Evolutionary conservation across 495 filamentous ascomycete species (phyloP).

Genomic region (Aspergillus cavernicola): DNA sequence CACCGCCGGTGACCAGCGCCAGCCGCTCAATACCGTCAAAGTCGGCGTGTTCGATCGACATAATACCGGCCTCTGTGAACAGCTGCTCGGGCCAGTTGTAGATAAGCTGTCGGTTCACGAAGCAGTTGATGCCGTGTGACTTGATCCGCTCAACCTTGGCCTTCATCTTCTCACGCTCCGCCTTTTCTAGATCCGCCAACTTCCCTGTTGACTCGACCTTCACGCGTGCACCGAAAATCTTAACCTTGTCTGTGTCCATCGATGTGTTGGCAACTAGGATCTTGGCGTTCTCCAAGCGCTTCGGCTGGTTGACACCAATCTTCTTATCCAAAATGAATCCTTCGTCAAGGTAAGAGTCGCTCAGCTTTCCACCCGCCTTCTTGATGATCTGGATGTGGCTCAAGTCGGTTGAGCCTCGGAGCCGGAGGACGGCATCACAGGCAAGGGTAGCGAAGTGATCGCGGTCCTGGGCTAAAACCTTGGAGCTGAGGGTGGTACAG

Average conservation of each 20-base stretch:
- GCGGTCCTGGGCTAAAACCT: slow-evolving; percentile 90
- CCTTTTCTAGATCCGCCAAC: slow-evolving; percentile 94
- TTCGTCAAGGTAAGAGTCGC: slow-evolving; percentile 94
- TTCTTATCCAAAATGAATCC: slow-evolving; percentile 99
- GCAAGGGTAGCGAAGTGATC: slow-evolving; percentile 89
- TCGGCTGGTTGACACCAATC: slow-evolving; percentile 98
- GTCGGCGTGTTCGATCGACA: slow-evolving; percentile 98
- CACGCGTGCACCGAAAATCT: slow-evolving; percentile 95
- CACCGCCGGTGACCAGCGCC: slow-evolving; percentile 91
- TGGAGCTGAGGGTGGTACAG: slow-evolving; percentile 95
- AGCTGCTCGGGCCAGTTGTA: slow-evolving; percentile 99
- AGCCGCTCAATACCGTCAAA: slow-evolving; percentile 97
- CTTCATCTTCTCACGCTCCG: slow-evolving; percentile 98
- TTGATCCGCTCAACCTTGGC: slow-evolving; percentile 98
- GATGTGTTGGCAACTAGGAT: slow-evolving; percentile 96
- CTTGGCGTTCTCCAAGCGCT: slow-evolving; percentile 95
- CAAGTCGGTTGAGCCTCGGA: slow-evolving; percentile 89
- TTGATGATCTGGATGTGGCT: slow-evolving; percentile 99
- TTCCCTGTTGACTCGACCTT: slow-evolving; percentile 93
- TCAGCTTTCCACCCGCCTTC: slow-evolving; percentile 96
- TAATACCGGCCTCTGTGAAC: slow-evolving; percentile 94
- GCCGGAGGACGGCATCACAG: slow-evolving; percentile 84
- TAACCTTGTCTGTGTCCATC: slow-evolving; percentile 99
- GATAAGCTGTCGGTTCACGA: slow-evolving; percentile 97
- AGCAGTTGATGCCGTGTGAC: slow-evolving; percentile 98